Evolutionary conservation across 495 filamentous ascomycete genomes (phyloP).

Genomic region (Talaromyces thailandensis): DNA sequence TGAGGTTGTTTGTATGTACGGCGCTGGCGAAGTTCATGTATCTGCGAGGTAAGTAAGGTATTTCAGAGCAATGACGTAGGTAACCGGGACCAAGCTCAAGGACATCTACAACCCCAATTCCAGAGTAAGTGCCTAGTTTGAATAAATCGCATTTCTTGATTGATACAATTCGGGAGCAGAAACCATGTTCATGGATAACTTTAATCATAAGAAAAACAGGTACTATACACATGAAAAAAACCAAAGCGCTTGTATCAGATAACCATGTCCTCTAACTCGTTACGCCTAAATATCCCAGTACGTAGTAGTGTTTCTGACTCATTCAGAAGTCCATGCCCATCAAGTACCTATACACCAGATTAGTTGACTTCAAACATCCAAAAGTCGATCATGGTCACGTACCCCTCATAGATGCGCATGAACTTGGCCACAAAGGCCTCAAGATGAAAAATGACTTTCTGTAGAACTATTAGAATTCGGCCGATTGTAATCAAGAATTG

Average conservation of each 20-base stretch:
- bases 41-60: background rate
- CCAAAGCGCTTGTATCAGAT: background rate
- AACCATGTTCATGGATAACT: background rate
- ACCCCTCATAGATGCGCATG: slow-evolving; percentile 88
- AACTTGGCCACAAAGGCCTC: slow-evolving; percentile 98
- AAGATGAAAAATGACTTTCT: slow-evolving; percentile 95
- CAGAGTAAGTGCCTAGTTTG: background rate
- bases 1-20: background rate
- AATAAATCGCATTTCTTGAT: background rate
- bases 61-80: slow-evolving; percentile 5
- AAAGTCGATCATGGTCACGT: slow-evolving; percentile 8
- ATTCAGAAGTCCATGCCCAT: slow-evolving; percentile 80
- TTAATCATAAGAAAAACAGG: background rate
- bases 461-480: slow-evolving; percentile 12
- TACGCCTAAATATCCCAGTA: background rate
- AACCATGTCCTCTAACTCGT: background rate
- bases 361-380: slow-evolving; percentile 8
- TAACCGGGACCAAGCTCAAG: background rate
- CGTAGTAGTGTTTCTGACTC: background rate
- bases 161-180: background rate
- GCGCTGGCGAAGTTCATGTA: background rate
- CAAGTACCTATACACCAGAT: slow-evolving; percentile 49
- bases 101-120: background rate
- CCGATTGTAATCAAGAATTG: background rate
- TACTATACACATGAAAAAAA: background rate